These are phyloP conservation scores for Lentinula lateritia DNA, from an alignment of 768 basidiomycete species.

Conservation along the genomic window DNA sequence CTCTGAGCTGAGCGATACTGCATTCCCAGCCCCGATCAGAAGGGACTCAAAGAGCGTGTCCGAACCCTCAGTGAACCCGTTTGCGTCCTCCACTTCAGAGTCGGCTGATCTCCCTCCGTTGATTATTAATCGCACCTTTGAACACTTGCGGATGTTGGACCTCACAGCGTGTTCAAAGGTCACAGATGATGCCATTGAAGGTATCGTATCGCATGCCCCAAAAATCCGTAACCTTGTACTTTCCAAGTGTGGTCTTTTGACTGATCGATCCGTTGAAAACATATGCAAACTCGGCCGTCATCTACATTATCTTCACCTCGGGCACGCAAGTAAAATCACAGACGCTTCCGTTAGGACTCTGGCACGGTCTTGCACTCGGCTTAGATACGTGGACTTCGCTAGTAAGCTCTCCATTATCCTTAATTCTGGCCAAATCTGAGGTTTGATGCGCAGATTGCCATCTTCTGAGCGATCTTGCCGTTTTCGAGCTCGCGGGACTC, in stretches of 20 bases:
- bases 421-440: constrained; percentile 11
- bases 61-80: constrained; percentile 34
- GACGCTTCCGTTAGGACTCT: constrained; percentile 82
- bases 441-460: constrained; percentile 57
- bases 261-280: constrained; percentile 76
- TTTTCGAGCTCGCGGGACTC: constrained; percentile 82
- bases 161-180: constrained; percentile 79
- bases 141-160: constrained; percentile 90
- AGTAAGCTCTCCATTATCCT: constrained; percentile 47
- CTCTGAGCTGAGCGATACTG: constrained; percentile 70
- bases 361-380: constrained; percentile 79
- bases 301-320: constrained; percentile 92
- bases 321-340: constrained; percentile 86
- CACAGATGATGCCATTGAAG: constrained; percentile 80
- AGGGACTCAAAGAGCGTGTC: constrained; percentile 20
- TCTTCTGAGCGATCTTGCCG: constrained; percentile 87
- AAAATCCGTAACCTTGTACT: constrained; percentile 83
- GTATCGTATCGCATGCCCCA: constrained; percentile 74
- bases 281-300: constrained; percentile 88
- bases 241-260: constrained; percentile 76
- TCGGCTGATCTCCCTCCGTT: constrained; percentile 57
- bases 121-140: constrained; percentile 58
- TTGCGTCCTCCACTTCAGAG: constrained; percentile 27
- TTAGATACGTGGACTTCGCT: constrained; percentile 95
- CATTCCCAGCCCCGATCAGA: constrained; percentile 72